A percentile compares a stretch with the other conserved stretches of the same genome.
Conservation (phyloP, 2,329 filamentous ascomycete species). For the Zalaria sp. region DNA sequence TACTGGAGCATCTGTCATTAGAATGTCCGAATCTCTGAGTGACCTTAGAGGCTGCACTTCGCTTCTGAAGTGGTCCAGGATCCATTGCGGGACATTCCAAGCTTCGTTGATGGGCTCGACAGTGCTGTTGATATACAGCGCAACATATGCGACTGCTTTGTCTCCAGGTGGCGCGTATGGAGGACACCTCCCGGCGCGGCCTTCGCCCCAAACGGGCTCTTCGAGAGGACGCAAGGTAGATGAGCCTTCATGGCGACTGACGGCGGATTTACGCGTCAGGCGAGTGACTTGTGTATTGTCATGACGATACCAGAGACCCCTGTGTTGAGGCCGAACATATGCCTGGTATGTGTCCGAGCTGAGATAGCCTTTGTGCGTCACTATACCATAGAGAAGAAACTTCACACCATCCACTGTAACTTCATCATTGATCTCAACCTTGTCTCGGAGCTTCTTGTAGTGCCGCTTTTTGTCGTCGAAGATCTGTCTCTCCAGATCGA, state of each 20-base stretch:
- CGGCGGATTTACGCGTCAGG: constrained; percentile 40
- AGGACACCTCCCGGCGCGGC: background rate
- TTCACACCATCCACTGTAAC: constrained; percentile 31
- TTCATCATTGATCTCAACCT: constrained; percentile 41
- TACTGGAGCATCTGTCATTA: background rate
- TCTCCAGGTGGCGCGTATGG: constrained; percentile 13
- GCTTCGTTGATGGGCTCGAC: constrained; percentile 16
- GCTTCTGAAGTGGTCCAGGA: constrained; percentile 17
- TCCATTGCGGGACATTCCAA: constrained; percentile 31
- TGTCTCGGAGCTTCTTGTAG: constrained; percentile 43
- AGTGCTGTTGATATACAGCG: constrained; percentile 41
- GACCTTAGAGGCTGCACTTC: background rate
- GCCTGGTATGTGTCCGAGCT: constrained; percentile 40
- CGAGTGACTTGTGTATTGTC: constrained; percentile 35
- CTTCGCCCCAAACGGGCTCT: background rate
- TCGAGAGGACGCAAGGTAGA: background rate
- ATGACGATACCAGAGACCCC: background rate
- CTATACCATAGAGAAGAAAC: constrained; percentile 46
- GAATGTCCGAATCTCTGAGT: background rate
- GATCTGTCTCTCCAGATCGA: constrained; percentile 43
- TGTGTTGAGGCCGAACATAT: background rate
- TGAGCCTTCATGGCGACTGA: constrained; percentile 4
- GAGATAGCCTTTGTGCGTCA: constrained; percentile 45
- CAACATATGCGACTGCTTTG: constrained; percentile 38
- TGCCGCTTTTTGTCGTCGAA: constrained; percentile 40